Evolutionary conservation across 768 basidiomycete genomes (phyloP).

Genomic region (Termitomyces sp.): DNA sequence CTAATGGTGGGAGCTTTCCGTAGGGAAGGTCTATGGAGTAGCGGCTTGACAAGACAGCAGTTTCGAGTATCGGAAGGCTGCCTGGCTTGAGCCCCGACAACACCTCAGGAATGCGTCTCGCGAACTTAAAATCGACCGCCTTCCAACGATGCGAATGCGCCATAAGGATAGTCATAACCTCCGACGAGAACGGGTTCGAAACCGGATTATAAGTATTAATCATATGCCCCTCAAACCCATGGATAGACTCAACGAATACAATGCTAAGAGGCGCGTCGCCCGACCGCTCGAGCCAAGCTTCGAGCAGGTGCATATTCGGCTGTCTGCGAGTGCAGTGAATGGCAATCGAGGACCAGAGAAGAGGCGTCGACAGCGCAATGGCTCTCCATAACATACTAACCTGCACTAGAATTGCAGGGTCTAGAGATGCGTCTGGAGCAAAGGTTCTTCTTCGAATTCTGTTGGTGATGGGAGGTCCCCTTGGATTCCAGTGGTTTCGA

Average conservation of each 20-base stretch:
- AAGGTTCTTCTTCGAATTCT: neutral
- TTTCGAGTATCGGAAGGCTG: too few relatives aligned
- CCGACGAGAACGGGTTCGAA: neutral
- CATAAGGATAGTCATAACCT: slow-evolving; percentile 3
- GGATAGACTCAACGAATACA: neutral
- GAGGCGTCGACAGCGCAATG: neutral
- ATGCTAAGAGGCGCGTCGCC: neutral
- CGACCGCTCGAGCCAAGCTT: slow-evolving; percentile 6
- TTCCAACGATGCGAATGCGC: slow-evolving; percentile 9
- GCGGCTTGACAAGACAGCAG: too few relatives aligned
- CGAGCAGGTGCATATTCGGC: neutral
- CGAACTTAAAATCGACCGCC: too few relatives aligned
- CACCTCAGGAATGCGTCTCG: too few relatives aligned
- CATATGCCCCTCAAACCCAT: neutral
- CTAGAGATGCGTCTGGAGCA: neutral
- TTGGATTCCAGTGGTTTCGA: neutral
- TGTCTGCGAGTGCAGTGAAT: neutral
- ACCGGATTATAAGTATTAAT: neutral
- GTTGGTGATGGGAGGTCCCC: neutral
- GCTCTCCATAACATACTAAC: slow-evolving; percentile 9
- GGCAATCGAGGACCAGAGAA: slow-evolving; percentile 6
- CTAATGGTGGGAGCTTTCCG: too few relatives aligned
- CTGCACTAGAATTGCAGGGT: slow-evolving; percentile 8
- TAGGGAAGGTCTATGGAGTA: too few relatives aligned
- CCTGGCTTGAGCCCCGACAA: too few relatives aligned